Conservation (phyloP, 139 green algal species). For the Mesostigma viride region DNA sequence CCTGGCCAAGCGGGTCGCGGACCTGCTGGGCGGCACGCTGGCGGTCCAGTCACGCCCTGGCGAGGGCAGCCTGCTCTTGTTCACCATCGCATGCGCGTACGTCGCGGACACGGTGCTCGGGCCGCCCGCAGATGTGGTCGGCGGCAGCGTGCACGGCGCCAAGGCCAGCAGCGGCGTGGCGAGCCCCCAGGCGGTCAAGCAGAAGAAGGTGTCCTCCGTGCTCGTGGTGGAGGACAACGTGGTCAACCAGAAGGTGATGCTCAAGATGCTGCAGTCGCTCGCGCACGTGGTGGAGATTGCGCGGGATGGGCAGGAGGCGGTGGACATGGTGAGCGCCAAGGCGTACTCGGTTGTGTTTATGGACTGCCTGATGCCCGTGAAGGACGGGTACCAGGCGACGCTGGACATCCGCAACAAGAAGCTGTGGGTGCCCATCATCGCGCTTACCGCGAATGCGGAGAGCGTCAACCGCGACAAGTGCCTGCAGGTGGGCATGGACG, state of each 20-base stretch:
- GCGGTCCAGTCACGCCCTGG: no score
- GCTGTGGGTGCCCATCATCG: slow-evolving; percentile 76
- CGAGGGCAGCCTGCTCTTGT: no score
- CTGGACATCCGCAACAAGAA: slow-evolving; percentile 4
- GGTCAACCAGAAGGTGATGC: neutral
- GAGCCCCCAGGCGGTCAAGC: no score
- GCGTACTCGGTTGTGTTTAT: slow-evolving; percentile 19
- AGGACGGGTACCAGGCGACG: neutral
- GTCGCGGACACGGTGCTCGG: no score
- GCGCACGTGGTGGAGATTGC: neutral
- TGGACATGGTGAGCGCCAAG: neutral
- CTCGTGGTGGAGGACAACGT: neutral
- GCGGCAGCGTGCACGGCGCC: no score
- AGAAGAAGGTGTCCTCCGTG: neutral
- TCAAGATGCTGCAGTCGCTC: neutral
- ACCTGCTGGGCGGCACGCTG: no score
- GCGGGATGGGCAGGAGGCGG: neutral
- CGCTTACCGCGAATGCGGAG: slow-evolving; percentile 76
- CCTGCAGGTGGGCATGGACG: slow-evolving; percentile 66
- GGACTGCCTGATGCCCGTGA: slow-evolving; percentile 13
- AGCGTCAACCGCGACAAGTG: slow-evolving; percentile 58
- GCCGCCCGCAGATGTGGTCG: no score
- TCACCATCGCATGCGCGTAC: no score
- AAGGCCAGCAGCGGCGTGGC: no score
- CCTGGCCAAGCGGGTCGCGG: no score